phyloP scores from a whole-genome alignment of 208 protist species.

The Trypanosoma cruzi region DNA sequence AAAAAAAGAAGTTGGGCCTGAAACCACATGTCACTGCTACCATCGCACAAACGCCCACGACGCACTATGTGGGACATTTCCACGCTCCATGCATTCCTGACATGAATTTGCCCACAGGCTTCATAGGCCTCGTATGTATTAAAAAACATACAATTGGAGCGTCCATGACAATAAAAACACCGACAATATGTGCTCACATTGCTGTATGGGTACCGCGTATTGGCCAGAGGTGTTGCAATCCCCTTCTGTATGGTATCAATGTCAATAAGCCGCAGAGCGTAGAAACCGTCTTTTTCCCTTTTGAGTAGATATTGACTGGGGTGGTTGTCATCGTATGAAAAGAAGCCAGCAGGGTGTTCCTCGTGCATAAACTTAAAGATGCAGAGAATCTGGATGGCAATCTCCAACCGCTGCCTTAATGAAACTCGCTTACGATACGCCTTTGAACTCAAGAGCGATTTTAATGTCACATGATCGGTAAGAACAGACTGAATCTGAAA shows the following conservation, averaged over 20 bases:
- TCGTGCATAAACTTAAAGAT: conserved; percentile 24
- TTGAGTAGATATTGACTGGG: conserved; percentile 20
- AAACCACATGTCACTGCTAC: conserved; percentile 30
- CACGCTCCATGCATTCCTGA: background rate
- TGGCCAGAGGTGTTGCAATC: background rate
- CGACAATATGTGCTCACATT: conserved; percentile 14
- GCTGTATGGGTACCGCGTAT: conserved; percentile 9
- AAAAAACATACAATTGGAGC: conserved; percentile 26
- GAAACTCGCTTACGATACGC: background rate
- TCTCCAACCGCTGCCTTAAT: conserved; percentile 11
- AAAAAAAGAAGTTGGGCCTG: conserved; percentile 21
- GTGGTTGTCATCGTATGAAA: conserved; percentile 25
- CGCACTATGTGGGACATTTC: background rate
- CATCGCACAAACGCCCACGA: conserved; percentile 5
- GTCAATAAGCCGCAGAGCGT: conserved; percentile 21
- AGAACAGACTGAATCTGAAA: conserved; percentile 23
- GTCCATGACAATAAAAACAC: conserved; percentile 22
- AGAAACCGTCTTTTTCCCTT: background rate
- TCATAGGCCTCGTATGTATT: conserved; percentile 26
- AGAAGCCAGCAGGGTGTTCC: conserved; percentile 13
- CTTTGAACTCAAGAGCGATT: background rate
- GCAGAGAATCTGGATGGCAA: conserved; percentile 22
- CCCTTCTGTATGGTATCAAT: conserved; percentile 28
- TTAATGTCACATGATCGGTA: conserved; percentile 1
- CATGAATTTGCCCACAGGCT: conserved; percentile 10